Percentiles rank a stretch among this genome's conserved stretches.
phyloP scores from a whole-genome alignment of 768 basidiomycete species.

The Tremella yokohamensis region DNA sequence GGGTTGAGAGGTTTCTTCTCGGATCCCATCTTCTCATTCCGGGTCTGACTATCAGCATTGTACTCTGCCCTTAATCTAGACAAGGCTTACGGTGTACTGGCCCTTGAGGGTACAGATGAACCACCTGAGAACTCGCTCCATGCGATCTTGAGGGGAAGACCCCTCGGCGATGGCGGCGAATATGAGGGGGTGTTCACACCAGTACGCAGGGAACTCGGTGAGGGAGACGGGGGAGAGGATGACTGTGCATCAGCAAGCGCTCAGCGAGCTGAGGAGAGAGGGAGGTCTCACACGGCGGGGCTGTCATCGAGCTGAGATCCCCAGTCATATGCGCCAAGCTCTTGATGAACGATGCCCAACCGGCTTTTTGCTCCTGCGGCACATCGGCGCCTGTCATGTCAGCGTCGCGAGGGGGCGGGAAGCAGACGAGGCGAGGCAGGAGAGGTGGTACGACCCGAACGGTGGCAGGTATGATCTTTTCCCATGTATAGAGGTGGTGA shows the following conservation, averaged over 20 bases:
- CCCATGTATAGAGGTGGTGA: neutral
- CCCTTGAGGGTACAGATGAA: conserved; percentile 96
- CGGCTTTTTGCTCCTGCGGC: conserved; percentile 74
- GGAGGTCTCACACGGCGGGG: conserved; percentile 50
- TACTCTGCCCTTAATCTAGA: neutral
- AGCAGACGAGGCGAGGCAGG: no score
- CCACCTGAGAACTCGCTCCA: conserved; percentile 83
- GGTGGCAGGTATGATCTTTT: no score
- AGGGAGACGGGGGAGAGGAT: conserved; percentile 86
- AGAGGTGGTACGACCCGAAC: no score
- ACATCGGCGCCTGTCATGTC: conserved; percentile 56
- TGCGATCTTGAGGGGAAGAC: conserved; percentile 66
- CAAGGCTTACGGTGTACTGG: conserved; percentile 56
- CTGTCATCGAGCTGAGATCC: conserved; percentile 64
- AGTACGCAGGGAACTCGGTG: conserved; percentile 93
- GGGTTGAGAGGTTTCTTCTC: conserved; percentile 99
- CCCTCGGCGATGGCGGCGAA: conserved; percentile 84
- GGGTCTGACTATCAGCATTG: conserved; percentile 56
- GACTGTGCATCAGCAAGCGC: conserved; percentile 49
- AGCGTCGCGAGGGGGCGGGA: neutral
- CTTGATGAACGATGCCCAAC: conserved; percentile 90
- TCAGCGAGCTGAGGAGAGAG: neutral
- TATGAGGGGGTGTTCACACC: conserved; percentile 89
- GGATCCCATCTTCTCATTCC: conserved; percentile 91
- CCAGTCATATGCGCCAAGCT: conserved; percentile 77